Evolutionary conservation across 2,329 filamentous ascomycete species (phyloP).

Genomic region (Zarea fungicola): DNA sequence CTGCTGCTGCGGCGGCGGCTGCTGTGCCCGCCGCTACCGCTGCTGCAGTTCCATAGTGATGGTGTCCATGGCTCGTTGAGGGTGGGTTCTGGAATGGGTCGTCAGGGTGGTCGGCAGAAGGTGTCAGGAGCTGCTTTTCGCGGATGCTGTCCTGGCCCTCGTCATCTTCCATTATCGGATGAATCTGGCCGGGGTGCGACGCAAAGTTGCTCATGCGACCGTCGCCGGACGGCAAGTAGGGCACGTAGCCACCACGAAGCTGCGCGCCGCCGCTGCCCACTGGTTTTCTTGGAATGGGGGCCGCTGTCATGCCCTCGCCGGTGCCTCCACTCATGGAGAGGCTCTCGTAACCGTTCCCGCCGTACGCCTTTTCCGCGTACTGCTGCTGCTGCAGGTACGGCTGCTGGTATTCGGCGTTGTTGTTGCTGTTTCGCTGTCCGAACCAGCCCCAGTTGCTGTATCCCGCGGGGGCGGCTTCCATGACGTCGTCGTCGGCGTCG

Average conservation of each 20-base stretch:
- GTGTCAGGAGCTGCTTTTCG: slow-evolving; percentile 26
- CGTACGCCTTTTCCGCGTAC: slow-evolving; percentile 30
- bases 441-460: slow-evolving; percentile 15
- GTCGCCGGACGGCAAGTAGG: slow-evolving; percentile 20
- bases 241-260: slow-evolving; percentile 27
- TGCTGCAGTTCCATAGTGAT: slow-evolving; percentile 13
- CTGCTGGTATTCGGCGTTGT: too few species aligned
- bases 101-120: slow-evolving; percentile 32
- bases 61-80: background rate
- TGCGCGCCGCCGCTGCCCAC: slow-evolving; percentile 25
- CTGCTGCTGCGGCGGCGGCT: slow-evolving; percentile 3
- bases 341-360: slow-evolving; percentile 47
- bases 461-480: slow-evolving; percentile 24
- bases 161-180: slow-evolving; percentile 55
- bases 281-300: slow-evolving; percentile 29
- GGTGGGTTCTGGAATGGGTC: slow-evolving; percentile 49
- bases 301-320: background rate
- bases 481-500: slow-evolving; percentile 43
- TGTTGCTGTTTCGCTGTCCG: slow-evolving; percentile 26
- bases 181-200: slow-evolving; percentile 39
- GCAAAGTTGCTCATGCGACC: slow-evolving; percentile 24
- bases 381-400: background rate
- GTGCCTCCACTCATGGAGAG: slow-evolving; percentile 32
- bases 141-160: slow-evolving; percentile 41
- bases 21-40: slow-evolving; percentile 16